Evolutionary conservation across 1,139 yeast species (phyloP).

Genomic region (Wickerhamomyces sp.): DNA sequence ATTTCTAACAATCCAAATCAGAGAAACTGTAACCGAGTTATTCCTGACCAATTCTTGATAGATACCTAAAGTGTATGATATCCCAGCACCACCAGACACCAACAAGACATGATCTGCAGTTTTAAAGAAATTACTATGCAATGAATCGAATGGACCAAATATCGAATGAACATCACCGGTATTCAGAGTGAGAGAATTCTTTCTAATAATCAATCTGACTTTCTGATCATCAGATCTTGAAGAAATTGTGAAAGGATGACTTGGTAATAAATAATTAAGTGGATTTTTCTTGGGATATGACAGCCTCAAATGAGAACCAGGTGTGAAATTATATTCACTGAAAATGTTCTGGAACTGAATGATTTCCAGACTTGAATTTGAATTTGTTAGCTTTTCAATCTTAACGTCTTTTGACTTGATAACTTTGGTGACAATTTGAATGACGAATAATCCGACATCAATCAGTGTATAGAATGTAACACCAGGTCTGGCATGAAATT

Average conservation of each 20-base stretch:
- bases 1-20: slow-evolving; percentile 85
- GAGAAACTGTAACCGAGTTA: slow-evolving; percentile 62
- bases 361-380: slow-evolving; percentile 27
- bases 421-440: slow-evolving; percentile 33
- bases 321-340: slow-evolving; percentile 25
- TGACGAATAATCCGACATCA: slow-evolving; percentile 42
- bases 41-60: slow-evolving; percentile 64
- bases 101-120: slow-evolving; percentile 51
- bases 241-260: slow-evolving; percentile 84
- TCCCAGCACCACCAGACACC: slow-evolving; percentile 84
- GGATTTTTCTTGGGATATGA: slow-evolving; percentile 28
- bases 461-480: slow-evolving; percentile 46
- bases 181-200: slow-evolving; percentile 48
- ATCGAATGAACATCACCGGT: slow-evolving; percentile 50
- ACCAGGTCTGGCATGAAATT: slow-evolving; percentile 77
- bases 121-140: slow-evolving; percentile 27
- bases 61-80: slow-evolving; percentile 77
- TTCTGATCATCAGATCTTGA: slow-evolving; percentile 49
- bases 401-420: slow-evolving; percentile 25
- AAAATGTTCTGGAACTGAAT: slow-evolving; percentile 30
- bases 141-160: slow-evolving; percentile 70
- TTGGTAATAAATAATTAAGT: slow-evolving; percentile 43
- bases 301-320: slow-evolving; percentile 47
- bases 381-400: slow-evolving; percentile 22
- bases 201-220: slow-evolving; percentile 39